Evolutionary conservation across 306 rosid genomes (phyloP).

Genomic region (Ceratonia siliqua): DNA sequence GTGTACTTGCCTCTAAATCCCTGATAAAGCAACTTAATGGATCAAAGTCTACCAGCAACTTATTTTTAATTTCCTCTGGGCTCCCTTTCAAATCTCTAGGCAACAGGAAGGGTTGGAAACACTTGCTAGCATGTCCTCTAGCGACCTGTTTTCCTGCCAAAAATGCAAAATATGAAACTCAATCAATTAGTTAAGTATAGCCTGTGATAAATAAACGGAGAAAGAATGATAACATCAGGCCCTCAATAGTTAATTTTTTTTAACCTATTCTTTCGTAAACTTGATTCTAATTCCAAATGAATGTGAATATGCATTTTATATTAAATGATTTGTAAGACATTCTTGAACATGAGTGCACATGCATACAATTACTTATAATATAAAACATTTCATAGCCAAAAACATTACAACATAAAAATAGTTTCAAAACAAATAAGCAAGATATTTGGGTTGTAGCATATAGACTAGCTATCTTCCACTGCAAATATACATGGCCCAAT

Average conservation of each 20-base stretch:
- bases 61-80: slow-evolving; percentile 60
- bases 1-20: slow-evolving; percentile 75
- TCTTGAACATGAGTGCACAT: too few relatives aligned
- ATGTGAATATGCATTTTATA: background rate
- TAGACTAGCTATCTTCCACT: too few relatives aligned
- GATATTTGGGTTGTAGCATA: too few relatives aligned
- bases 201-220: slow-evolving; percentile 3
- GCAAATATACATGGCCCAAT: too few relatives aligned
- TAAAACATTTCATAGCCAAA: too few relatives aligned
- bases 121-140: slow-evolving; percentile 63
- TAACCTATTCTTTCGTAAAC: background rate
- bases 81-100: slow-evolving; percentile 68
- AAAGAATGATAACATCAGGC: background rate
- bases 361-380: too few relatives aligned
- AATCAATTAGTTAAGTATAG: slow-evolving; percentile 20
- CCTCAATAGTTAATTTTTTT: background rate
- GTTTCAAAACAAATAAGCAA: too few relatives aligned
- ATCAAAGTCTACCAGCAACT: slow-evolving; percentile 78
- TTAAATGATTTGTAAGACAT: background rate
- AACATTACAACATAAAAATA: too few relatives aligned
- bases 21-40: slow-evolving; percentile 69
- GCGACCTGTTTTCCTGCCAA: slow-evolving; percentile 68
- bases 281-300: background rate
- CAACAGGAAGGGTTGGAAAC: slow-evolving; percentile 69
- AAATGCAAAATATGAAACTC: slow-evolving; percentile 17